phyloP scores from a whole-genome alignment of 2,329 filamentous ascomycete species.

The Pyricularia grisea region DNA sequence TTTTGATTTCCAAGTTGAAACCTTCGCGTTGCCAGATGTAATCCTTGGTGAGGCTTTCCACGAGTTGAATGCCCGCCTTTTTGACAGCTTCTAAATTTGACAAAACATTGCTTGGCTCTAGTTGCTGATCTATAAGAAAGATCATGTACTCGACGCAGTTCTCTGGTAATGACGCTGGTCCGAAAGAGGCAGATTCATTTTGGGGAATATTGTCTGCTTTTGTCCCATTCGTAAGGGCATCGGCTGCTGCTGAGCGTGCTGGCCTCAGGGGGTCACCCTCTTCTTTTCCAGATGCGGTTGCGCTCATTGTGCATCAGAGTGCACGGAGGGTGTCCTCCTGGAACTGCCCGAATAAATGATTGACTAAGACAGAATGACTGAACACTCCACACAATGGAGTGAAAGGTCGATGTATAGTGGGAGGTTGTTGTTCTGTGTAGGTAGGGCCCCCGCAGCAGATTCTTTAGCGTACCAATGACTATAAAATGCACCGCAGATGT shows the following conservation, averaged over 20 bases:
- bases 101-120: constrained; percentile 48
- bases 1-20: constrained; percentile 62
- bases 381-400: neutral
- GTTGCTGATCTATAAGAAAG: constrained; percentile 54
- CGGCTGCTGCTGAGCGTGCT: neutral
- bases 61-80: constrained; percentile 55
- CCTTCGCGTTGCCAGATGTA: constrained; percentile 93
- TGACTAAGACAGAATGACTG: neutral
- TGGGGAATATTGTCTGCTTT: neutral
- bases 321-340: neutral
- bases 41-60: constrained; percentile 57
- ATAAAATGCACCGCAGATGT: neutral
- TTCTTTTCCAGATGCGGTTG: neutral
- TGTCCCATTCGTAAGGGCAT: neutral
- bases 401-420: neutral
- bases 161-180: constrained; percentile 47
- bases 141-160: constrained; percentile 82
- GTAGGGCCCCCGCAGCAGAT: neutral
- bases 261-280: neutral
- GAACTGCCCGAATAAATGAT: neutral
- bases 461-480: neutral
- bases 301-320: neutral
- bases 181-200: neutral
- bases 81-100: constrained; percentile 62
- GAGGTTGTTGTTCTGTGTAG: neutral